These are phyloP conservation scores for grape (Vitis vinifera) DNA, from an alignment of 164 flowering plant species.

Conservation along the genomic window DNA sequence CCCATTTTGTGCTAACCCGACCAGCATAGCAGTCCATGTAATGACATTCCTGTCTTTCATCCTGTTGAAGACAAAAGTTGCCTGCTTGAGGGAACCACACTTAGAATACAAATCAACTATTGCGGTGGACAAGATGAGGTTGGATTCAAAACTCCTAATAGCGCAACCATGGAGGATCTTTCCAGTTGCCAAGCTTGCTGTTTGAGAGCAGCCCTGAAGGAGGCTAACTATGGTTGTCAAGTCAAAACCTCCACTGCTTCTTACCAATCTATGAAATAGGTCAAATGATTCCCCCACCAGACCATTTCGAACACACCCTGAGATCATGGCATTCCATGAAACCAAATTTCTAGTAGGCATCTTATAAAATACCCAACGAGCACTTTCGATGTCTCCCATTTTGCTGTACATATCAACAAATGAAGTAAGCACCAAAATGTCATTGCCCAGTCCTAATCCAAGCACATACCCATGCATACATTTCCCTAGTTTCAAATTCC, in stretches of 20 bases:
- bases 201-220: constrained; percentile 1
- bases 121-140: constrained; percentile 34
- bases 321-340: constrained; percentile 30
- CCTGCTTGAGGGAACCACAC: constrained; percentile 32
- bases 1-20: constrained; percentile 50
- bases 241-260: no score
- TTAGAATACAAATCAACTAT: constrained; percentile 47
- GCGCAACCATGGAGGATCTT: constrained; percentile 38
- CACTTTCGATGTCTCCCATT: constrained; percentile 18
- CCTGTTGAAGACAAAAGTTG: constrained; percentile 31
- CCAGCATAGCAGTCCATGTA: constrained; percentile 49
- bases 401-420: constrained; percentile 48
- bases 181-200: constrained; percentile 25
- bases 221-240: no score
- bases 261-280: no score
- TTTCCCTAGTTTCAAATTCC: constrained; percentile 27
- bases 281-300: no score
- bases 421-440: constrained; percentile 33
- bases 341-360: constrained; percentile 33
- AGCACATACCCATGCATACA: constrained; percentile 34
- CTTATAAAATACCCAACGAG: constrained; percentile 29
- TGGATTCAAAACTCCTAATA: constrained; percentile 32
- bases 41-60: constrained; percentile 41
- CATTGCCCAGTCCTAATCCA: constrained; percentile 30
- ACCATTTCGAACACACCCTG: constrained; percentile 23